Percentiles rank a stretch among this genome's conserved stretches.
Evolutionary conservation across 2,329 filamentous ascomycete genomes (phyloP).

Genomic region (Rutstroemia sydowiana): DNA sequence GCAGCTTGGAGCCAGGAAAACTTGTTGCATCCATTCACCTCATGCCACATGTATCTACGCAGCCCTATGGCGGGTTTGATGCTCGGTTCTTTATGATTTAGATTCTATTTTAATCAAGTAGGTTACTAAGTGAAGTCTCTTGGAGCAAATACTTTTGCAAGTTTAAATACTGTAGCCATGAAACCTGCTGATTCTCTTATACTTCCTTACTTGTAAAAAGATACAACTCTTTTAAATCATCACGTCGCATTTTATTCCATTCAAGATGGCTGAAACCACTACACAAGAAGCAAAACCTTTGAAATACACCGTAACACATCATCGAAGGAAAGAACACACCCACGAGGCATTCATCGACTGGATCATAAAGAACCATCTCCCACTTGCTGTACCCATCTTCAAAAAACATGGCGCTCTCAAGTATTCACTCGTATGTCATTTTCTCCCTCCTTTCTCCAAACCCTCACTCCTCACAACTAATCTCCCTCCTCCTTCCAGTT

Average conservation of each 20-base stretch:
- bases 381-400: constrained; percentile 26
- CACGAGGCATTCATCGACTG: constrained; percentile 30
- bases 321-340: constrained; percentile 25
- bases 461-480: constrained; percentile 1
- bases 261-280: constrained; percentile 13
- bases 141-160: no score
- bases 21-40: no score
- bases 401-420: constrained; percentile 23
- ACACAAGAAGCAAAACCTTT: constrained; percentile 13
- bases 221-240: no score
- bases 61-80: no score
- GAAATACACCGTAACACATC: constrained; percentile 28
- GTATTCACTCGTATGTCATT: constrained; percentile 25
- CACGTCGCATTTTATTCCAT: neutral
- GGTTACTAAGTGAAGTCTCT: no score
- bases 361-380: constrained; percentile 28
- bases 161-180: no score
- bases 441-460: neutral
- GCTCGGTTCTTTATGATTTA: no score
- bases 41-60: no score
- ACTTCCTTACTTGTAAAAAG: no score
- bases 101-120: no score
- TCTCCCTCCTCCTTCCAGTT: constrained; percentile 15
- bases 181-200: no score
- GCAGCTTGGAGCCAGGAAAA: no score